Conservation (phyloP, 2,329 filamentous ascomycete genomes). For the Phialemonium atrogriseum region DNA sequence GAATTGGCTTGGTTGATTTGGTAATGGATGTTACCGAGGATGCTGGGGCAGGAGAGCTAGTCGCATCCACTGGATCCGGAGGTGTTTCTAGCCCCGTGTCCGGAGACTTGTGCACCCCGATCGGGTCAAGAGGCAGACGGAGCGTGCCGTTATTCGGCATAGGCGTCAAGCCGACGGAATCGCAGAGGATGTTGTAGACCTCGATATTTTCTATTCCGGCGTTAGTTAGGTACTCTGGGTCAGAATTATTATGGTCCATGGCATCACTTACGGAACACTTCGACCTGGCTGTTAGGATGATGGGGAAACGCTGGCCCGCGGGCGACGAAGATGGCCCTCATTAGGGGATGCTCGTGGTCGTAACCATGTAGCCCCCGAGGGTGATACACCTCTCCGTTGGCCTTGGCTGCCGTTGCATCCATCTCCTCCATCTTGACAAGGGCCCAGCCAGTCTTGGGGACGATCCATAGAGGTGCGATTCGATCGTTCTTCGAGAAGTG, state of each 20-base stretch:
- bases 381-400: slow-evolving; percentile 60
- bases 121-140: slow-evolving; percentile 56
- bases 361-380: slow-evolving; percentile 89
- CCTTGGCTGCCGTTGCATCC: slow-evolving; percentile 58
- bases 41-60: slow-evolving; percentile 10
- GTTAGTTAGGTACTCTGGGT: slow-evolving; percentile 13
- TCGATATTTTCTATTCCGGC: slow-evolving; percentile 69
- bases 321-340: slow-evolving; percentile 93
- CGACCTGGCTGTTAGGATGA: slow-evolving; percentile 67
- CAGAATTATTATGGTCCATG: neutral
- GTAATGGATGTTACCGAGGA: slow-evolving; percentile 6
- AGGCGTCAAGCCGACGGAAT: slow-evolving; percentile 68
- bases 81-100: slow-evolving; percentile 40
- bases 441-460: slow-evolving; percentile 88
- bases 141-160: slow-evolving; percentile 83
- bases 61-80: slow-evolving; percentile 37
- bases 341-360: slow-evolving; percentile 87
- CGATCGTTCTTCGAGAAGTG: slow-evolving; percentile 83
- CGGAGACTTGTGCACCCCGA: slow-evolving; percentile 52
- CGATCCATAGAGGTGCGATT: slow-evolving; percentile 91
- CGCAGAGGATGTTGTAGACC: slow-evolving; percentile 91
- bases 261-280: slow-evolving; percentile 68
- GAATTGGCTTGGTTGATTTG: slow-evolving; percentile 4
- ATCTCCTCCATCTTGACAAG: slow-evolving; percentile 78
- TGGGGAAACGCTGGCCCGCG: slow-evolving; percentile 89